A percentile compares a stretch with the other conserved stretches of the same genome.
These are phyloP conservation scores for Trifolium fragiferum DNA, from an alignment of 306 rosid genomes.

Conservation along the genomic window DNA sequence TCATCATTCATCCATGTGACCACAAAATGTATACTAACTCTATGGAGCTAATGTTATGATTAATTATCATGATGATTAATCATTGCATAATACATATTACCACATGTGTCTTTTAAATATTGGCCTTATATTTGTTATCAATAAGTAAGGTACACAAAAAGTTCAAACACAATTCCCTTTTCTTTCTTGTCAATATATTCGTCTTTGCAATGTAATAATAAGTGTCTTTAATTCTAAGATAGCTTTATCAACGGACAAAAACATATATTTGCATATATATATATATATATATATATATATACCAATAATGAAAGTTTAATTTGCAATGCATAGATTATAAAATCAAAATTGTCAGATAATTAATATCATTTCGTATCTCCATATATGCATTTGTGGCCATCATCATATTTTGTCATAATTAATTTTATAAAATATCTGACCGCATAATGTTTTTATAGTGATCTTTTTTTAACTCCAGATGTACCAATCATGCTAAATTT, in stretches of 20 bases:
- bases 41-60: constrained; percentile 43
- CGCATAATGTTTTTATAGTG: background rate
- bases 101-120: constrained; percentile 54
- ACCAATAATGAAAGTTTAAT: constrained; percentile 28
- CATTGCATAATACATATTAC: constrained; percentile 50
- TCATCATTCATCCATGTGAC: constrained; percentile 47
- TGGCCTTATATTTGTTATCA: constrained; percentile 54
- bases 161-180: constrained; percentile 45
- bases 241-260: constrained; percentile 39
- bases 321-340: background rate
- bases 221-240: constrained; percentile 48
- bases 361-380: constrained; percentile 4
- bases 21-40: constrained; percentile 32
- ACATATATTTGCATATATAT: constrained; percentile 13
- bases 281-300: no score
- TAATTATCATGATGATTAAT: constrained; percentile 50
- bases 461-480: background rate
- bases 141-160: constrained; percentile 39
- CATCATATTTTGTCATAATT: constrained; percentile 10
- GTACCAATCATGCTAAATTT: background rate
- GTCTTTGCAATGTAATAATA: constrained; percentile 47
- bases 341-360: background rate
- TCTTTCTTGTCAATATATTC: constrained; percentile 43
- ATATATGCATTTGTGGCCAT: background rate
- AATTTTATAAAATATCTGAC: background rate